phyloP scores from a whole-genome alignment of 345 rosid species.

The Salix viminalis region DNA sequence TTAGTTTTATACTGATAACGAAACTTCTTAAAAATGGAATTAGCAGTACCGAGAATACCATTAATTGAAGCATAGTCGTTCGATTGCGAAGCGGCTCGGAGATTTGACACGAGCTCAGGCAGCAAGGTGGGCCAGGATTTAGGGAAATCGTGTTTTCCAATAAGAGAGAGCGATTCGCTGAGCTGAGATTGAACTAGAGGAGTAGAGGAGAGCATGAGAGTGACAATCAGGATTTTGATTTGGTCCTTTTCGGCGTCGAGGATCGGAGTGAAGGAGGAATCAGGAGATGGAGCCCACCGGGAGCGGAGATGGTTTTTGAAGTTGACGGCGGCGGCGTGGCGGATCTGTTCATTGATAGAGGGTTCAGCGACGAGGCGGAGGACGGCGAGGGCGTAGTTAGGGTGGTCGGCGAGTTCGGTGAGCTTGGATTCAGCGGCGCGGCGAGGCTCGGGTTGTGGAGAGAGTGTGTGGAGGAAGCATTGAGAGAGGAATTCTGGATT shows the following conservation, averaged over 20 bases:
- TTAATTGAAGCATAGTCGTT: slow-evolving; percentile 63
- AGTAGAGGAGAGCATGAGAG: slow-evolving; percentile 75
- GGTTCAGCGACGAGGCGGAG: slow-evolving; percentile 76
- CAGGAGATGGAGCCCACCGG: slow-evolving; percentile 65
- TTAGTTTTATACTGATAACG: slow-evolving; percentile 76
- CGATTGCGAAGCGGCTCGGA: slow-evolving; percentile 39
- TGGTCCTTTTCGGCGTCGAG: slow-evolving; percentile 67
- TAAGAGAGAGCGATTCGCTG: slow-evolving; percentile 81
- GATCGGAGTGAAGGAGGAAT: slow-evolving; percentile 39
- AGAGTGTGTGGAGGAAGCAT: slow-evolving; percentile 77
- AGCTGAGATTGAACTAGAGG: slow-evolving; percentile 90
- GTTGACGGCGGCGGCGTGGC: slow-evolving; percentile 91
- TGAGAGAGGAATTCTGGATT: slow-evolving; percentile 65
- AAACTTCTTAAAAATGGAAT: slow-evolving; percentile 81
- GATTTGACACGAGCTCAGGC: slow-evolving; percentile 71
- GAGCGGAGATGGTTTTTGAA: slow-evolving; percentile 85
- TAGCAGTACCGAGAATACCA: slow-evolving; percentile 90
- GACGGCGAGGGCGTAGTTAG: slow-evolving; percentile 74
- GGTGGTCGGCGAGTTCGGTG: slow-evolving; percentile 52
- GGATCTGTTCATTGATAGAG: slow-evolving; percentile 75
- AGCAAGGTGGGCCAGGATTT: slow-evolving; percentile 74
- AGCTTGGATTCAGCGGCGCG: slow-evolving; percentile 74
- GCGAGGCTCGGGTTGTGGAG: slow-evolving; percentile 77
- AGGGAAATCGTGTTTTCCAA: slow-evolving; percentile 91
- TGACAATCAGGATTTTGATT: slow-evolving; percentile 73